Base-by-base conservation (phyloP, 2,329 filamentous ascomycete genomes). In the Hirsutella thompsonii region DNA sequence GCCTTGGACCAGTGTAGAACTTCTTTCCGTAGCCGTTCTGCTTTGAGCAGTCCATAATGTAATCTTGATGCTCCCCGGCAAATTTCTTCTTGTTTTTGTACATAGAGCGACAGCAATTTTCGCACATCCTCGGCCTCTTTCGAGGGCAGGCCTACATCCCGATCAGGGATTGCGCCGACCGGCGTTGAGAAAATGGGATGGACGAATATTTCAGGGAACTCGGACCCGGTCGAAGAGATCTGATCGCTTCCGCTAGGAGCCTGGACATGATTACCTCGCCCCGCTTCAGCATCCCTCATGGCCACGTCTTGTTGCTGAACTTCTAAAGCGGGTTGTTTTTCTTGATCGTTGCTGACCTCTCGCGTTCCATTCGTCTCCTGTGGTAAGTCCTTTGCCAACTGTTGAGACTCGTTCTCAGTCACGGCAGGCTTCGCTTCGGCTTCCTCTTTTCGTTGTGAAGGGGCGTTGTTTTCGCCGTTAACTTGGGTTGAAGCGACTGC, bases 21-120 rank as follows among this genome's bases (percentile, higher is more conserved):
- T 18, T 78, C 72, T 51, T 76, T 77, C 21, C 85, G 73, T 58
- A 83, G 71, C 36, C 83, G 72, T 49, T 90, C 79, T 2, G 83
- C 83, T 50, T 75, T 74, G 46, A 88, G 67, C 40, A 93, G 67
- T 1, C 84, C 83, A 39, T 79, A 69, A 46, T 84, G 79, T 38
- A 92, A 66, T 44, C 72, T 74, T 42, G 75, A 72, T 1, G 80
- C 73, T 8, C 82, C 79, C 4, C 84, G 77, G 42, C 83, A 81
- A 2, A 90, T 77, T 56, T 92, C 85, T 52, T 92, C 85, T 55
- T 92, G 85, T 58, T 90, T 90, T 53, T 90, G 85, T 20, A 90
- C 78, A 55, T 86, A 90, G 10, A 85, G 64, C 48, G 86, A 73
- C 38, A 92, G 68, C 16, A 88, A 62, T 43, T 81, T 74, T 44